phyloP scores from a whole-genome alignment of 2,329 filamentous ascomycete species.

The Cercospora zeina region DNA sequence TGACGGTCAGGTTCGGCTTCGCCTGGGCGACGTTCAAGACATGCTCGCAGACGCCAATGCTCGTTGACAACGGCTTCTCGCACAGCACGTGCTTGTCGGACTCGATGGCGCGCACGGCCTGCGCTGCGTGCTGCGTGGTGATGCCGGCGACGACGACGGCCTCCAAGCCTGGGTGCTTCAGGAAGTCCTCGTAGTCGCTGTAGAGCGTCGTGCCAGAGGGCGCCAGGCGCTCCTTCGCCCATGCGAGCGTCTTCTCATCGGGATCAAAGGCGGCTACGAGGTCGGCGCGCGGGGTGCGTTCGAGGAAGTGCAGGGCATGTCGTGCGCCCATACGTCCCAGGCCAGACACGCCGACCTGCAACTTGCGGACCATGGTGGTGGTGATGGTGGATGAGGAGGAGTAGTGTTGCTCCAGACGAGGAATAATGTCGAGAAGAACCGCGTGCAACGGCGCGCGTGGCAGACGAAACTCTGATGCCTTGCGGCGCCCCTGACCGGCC shows the following conservation, averaged over 20 bases:
- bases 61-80: conserved; percentile 62
- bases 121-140: conserved; percentile 58
- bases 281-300: conserved; percentile 49
- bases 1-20: conserved; percentile 63
- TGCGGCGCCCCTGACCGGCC: no score
- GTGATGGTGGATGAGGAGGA: no score
- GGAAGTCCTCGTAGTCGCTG: conserved; percentile 58
- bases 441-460: neutral
- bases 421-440: neutral
- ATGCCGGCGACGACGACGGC: conserved; percentile 59
- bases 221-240: conserved; percentile 54
- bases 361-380: conserved; percentile 41
- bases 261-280: conserved; percentile 53
- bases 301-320: conserved; percentile 51
- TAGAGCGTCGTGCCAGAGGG: conserved; percentile 57
- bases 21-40: conserved; percentile 59
- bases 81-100: conserved; percentile 58
- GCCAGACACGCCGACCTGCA: conserved; percentile 49
- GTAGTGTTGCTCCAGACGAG: neutral
- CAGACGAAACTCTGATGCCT: neutral
- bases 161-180: conserved; percentile 56
- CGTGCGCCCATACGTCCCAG: conserved; percentile 54
- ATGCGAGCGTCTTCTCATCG: conserved; percentile 46
- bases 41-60: conserved; percentile 59
- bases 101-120: conserved; percentile 59